A percentile compares a stretch with the other conserved stretches of the same genome.
Evolutionary conservation across 495 filamentous ascomycete species (phyloP).

Genomic region (Hyphodiscus hymeniophilus): DNA sequence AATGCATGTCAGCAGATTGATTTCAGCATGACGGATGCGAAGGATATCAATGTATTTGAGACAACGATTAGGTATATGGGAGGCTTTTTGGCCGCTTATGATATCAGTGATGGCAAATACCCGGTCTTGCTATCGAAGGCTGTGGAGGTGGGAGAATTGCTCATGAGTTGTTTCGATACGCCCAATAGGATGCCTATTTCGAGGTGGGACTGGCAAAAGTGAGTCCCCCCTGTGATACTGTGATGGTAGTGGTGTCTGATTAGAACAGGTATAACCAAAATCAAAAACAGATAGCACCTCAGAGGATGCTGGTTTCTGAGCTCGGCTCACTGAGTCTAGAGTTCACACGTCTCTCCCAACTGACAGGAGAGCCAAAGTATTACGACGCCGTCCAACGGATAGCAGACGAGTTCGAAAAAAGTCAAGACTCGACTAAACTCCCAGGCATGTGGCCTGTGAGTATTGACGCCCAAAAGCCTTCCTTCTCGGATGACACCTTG

Average conservation of each 20-base stretch:
- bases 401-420: slow-evolving; percentile 64
- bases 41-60: slow-evolving; percentile 61
- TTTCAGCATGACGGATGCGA: slow-evolving; percentile 60
- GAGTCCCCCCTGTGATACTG: slow-evolving; percentile 1
- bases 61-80: slow-evolving; percentile 74
- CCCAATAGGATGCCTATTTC: slow-evolving; percentile 80
- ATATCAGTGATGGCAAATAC: slow-evolving; percentile 55
- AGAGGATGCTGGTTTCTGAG: slow-evolving; percentile 48
- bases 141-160: slow-evolving; percentile 69
- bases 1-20: slow-evolving; percentile 66
- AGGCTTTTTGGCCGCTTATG: slow-evolving; percentile 69
- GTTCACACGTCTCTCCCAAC: slow-evolving; percentile 76
- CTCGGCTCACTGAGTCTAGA: slow-evolving; percentile 78
- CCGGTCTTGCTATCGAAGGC: slow-evolving; percentile 65
- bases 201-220: slow-evolving; percentile 45
- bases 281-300: slow-evolving; percentile 14
- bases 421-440: slow-evolving; percentile 58
- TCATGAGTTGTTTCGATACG: slow-evolving; percentile 82
- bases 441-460: slow-evolving; percentile 79
- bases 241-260: neutral
- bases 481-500: slow-evolving; percentile 27
- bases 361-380: slow-evolving; percentile 80
- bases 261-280: slow-evolving; percentile 14
- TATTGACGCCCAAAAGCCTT: slow-evolving; percentile 49
- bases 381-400: slow-evolving; percentile 84